phyloP scores from a whole-genome alignment of 2,329 filamentous ascomycete genomes.

The Paecilomyces sp. region DNA sequence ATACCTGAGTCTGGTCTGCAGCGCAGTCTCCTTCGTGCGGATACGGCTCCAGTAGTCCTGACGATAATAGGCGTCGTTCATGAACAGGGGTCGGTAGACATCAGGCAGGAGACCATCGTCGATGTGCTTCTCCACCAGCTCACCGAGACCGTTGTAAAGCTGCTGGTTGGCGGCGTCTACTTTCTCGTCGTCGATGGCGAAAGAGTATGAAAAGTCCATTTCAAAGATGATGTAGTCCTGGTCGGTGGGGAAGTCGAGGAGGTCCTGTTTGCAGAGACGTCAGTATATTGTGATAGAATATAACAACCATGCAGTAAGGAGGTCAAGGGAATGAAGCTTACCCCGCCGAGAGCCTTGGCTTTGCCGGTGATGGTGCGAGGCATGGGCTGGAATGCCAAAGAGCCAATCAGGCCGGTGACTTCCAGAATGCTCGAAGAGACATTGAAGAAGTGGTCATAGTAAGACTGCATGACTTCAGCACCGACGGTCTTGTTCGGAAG shows the following conservation, averaged over 20 bases:
- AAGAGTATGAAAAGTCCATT: constrained; percentile 35
- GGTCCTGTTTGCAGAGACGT: constrained; percentile 18
- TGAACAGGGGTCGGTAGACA: constrained; percentile 39
- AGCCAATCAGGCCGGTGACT: constrained; percentile 21
- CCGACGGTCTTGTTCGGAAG: constrained; percentile 24
- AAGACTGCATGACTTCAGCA: constrained; percentile 20
- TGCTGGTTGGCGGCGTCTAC: constrained; percentile 34
- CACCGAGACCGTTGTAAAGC: constrained; percentile 30
- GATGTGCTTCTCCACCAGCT: constrained; percentile 26
- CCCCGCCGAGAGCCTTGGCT: constrained; percentile 27
- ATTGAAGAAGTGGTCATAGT: constrained; percentile 27
- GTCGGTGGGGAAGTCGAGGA: constrained; percentile 33
- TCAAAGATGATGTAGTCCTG: constrained; percentile 40
- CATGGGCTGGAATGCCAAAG: constrained; percentile 31
- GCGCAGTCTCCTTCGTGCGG: constrained; percentile 23
- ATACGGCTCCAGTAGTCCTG: constrained; percentile 40
- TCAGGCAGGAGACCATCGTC: constrained; percentile 28
- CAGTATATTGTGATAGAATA: not conserved
- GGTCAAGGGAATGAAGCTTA: constrained; percentile 14
- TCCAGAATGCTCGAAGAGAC: constrained; percentile 18
- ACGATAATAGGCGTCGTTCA: constrained; percentile 38
- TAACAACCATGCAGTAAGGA: not conserved
- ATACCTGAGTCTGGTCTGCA: constrained; percentile 26
- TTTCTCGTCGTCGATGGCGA: constrained; percentile 23
- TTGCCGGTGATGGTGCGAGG: constrained; percentile 25